phyloP scores from a whole-genome alignment of 495 filamentous ascomycete genomes.

The Podospora fimiseda region DNA sequence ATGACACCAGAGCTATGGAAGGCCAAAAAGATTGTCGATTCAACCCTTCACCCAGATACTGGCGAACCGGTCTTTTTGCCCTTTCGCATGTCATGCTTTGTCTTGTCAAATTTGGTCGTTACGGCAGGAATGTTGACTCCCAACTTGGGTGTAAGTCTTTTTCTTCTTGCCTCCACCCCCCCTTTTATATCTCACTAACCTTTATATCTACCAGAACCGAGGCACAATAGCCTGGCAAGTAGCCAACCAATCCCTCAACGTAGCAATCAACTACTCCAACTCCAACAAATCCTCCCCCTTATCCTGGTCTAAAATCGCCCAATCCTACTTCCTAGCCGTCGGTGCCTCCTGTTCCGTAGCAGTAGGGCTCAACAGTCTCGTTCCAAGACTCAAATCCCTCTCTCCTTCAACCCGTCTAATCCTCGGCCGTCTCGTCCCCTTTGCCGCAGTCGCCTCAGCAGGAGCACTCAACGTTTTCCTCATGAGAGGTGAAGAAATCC shows the following conservation, averaged over 20 bases:
- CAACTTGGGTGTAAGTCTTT: slow-evolving; percentile 53
- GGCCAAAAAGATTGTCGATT: slow-evolving; percentile 95
- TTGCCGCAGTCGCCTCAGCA: slow-evolving; percentile 87
- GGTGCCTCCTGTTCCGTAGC: slow-evolving; percentile 89
- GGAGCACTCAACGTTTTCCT: slow-evolving; percentile 92
- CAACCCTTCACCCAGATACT: slow-evolving; percentile 93
- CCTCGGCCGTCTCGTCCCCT: slow-evolving; percentile 80
- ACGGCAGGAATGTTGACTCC: slow-evolving; percentile 98
- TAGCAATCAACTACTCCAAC: slow-evolving; percentile 94
- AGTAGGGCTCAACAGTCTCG: slow-evolving; percentile 81
- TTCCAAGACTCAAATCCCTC: slow-evolving; percentile 73
- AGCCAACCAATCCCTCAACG: slow-evolving; percentile 94
- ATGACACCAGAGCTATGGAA: slow-evolving; percentile 92
- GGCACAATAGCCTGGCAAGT: slow-evolving; percentile 94
- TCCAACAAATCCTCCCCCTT: slow-evolving; percentile 93
- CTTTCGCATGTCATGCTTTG: slow-evolving; percentile 95
- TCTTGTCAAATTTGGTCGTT: slow-evolving; percentile 87
- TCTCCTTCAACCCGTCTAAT: slow-evolving; percentile 66
- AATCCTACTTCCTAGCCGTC: slow-evolving; percentile 90
- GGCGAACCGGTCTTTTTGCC: slow-evolving; percentile 87
- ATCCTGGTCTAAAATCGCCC: slow-evolving; percentile 66
- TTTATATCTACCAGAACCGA: slow-evolving; percentile 49
- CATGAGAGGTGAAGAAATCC: slow-evolving; percentile 94
- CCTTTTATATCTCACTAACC: slow-evolving; percentile 10
- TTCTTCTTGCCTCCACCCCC: neutral